phyloP scores from a whole-genome alignment of 148 eudicot species.

The Cornus controversa region DNA sequence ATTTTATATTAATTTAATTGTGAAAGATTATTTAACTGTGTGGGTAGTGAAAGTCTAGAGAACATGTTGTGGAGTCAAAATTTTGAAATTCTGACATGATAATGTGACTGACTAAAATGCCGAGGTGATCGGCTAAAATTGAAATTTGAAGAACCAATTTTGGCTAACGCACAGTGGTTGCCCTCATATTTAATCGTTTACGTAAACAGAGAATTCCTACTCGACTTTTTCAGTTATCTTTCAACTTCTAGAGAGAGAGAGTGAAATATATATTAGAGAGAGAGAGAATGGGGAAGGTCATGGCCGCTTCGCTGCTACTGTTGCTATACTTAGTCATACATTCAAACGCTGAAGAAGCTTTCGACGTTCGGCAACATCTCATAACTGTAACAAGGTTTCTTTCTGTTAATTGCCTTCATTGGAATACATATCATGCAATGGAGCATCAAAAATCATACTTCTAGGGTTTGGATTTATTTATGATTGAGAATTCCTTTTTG shows the following conservation, averaged over 20 bases:
- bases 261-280: too few relatives aligned
- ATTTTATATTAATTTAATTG: too few relatives aligned
- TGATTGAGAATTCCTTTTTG: neutral
- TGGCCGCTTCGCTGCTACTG: slow-evolving; percentile 12
- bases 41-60: too few relatives aligned
- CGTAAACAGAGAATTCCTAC: neutral
- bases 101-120: too few relatives aligned
- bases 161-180: too few relatives aligned
- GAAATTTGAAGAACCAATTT: too few relatives aligned
- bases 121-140: too few relatives aligned
- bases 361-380: slow-evolving; percentile 78
- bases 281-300: neutral
- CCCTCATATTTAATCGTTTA: too few relatives aligned
- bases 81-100: too few relatives aligned
- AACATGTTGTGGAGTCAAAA: too few relatives aligned
- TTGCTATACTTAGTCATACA: slow-evolving; percentile 10
- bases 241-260: neutral
- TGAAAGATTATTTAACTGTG: too few relatives aligned
- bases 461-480: neutral
- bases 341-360: slow-evolving; percentile 34
- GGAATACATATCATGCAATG: neutral
- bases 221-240: neutral
- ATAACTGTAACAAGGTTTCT: slow-evolving; percentile 69
- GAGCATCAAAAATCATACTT: neutral
- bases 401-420: neutral